These are phyloP conservation scores for Rhipidocladum racemiflorum DNA, from an alignment of 176 grass and related monocot species.

Conservation along the genomic window DNA sequence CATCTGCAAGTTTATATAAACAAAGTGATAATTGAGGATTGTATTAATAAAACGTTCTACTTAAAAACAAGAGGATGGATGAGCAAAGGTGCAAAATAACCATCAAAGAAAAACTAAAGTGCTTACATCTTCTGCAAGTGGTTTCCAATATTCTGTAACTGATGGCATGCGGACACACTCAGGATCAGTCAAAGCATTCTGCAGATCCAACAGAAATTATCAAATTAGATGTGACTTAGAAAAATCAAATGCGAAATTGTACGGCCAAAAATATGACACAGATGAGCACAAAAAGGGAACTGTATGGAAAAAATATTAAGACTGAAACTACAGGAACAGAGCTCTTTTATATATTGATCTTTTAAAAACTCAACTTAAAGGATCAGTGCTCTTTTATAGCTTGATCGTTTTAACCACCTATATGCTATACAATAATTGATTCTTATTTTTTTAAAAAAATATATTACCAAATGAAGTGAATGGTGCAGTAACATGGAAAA, in stretches of 20 bases:
- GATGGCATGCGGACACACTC: constrained; percentile 62
- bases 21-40: neutral
- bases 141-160: constrained; percentile 93
- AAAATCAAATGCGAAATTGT: neutral
- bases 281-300: neutral
- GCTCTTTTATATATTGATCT: neutral
- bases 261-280: neutral
- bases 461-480: neutral
- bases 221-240: neutral
- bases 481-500: neutral
- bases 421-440: neutral
- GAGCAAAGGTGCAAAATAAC: neutral
- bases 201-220: constrained; percentile 19
- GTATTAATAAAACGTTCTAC: neutral
- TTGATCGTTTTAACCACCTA: neutral
- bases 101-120: neutral
- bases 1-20: constrained; percentile 62
- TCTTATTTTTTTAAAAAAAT: neutral
- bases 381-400: neutral
- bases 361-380: neutral
- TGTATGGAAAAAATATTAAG: neutral
- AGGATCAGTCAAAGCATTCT: constrained; percentile 88
- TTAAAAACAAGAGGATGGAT: constrained; percentile 9
- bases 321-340: neutral
- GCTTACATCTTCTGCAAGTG: constrained; percentile 92